Conservation (phyloP, 305 asterid genomes). For the Fraxinus xanthoxyloides region DNA sequence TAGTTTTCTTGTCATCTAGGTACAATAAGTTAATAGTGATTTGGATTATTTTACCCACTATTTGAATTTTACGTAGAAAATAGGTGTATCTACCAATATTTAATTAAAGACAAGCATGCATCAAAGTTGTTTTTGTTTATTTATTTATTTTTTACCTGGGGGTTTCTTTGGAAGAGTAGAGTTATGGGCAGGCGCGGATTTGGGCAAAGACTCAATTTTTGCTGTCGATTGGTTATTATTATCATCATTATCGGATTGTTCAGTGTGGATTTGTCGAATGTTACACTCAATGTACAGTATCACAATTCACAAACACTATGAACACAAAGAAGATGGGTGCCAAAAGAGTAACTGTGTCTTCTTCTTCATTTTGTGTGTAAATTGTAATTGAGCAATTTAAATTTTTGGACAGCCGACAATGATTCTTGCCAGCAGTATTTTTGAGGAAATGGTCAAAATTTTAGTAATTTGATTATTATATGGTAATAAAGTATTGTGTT, state of each 20-base stretch:
- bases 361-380: conserved; percentile 38
- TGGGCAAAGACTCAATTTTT: conserved; percentile 24
- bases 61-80: too few relatives aligned
- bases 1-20: too few relatives aligned
- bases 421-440: background rate
- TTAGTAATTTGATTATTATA: background rate
- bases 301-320: conserved; percentile 51
- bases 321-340: conserved; percentile 48
- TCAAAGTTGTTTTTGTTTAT: background rate
- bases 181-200: conserved; percentile 26
- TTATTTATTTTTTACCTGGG: conserved; percentile 32
- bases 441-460: background rate
- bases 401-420: conserved; percentile 22
- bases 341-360: conserved; percentile 48
- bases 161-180: conserved; percentile 30
- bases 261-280: conserved; percentile 45
- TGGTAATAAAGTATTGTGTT: background rate
- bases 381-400: background rate
- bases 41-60: too few relatives aligned
- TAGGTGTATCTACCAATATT: too few relatives aligned
- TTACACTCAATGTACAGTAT: conserved; percentile 54
- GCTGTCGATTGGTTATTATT: conserved; percentile 25
- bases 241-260: conserved; percentile 9
- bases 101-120: background rate
- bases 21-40: too few relatives aligned